Evolutionary conservation across 2,329 filamentous ascomycete species (phyloP).

Genomic region (Cladophialophora exuberans): DNA sequence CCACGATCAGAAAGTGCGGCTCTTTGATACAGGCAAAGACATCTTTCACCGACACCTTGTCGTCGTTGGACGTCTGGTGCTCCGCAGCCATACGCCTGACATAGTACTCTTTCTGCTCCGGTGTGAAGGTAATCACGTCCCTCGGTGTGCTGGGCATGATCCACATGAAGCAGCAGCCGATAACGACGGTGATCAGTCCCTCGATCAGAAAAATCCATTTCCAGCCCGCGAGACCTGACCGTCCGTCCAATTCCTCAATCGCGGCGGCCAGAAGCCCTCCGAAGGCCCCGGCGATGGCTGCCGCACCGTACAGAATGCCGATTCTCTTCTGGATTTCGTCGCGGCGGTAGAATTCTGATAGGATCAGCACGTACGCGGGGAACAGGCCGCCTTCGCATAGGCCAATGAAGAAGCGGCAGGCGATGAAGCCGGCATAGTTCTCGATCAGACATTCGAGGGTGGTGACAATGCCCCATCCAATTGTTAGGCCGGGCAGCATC

Average conservation of each 20-base stretch:
- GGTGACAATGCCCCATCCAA: conserved; percentile 52
- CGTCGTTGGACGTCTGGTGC: background rate
- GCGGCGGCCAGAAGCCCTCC: conserved; percentile 21
- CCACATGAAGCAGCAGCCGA: conserved; percentile 46
- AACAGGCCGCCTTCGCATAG: conserved; percentile 24
- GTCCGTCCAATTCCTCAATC: conserved; percentile 50
- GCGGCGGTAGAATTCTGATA: conserved; percentile 11
- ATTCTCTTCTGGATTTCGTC: conserved; percentile 13
- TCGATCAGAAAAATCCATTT: conserved; percentile 59
- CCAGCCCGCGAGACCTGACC: conserved; percentile 51
- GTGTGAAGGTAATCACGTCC: conserved; percentile 10
- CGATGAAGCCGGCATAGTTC: conserved; percentile 49
- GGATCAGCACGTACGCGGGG: conserved; percentile 1
- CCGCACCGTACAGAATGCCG: conserved; percentile 6
- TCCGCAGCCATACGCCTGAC: conserved; percentile 36
- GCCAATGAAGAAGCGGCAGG: conserved; percentile 29
- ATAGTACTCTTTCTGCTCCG: conserved; percentile 14
- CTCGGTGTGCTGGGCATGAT: conserved; percentile 46
- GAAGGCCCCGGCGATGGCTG: conserved; percentile 20
- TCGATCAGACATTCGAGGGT: conserved; percentile 55
- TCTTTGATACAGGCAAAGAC: background rate
- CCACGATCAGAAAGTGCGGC: conserved; percentile 30
- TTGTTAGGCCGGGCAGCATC: conserved; percentile 23
- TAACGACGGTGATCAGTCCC: conserved; percentile 49
- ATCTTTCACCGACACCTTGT: background rate